phyloP scores from a whole-genome alignment of 371 early-diverging fungal species.

The Entomophthora muscae region DNA sequence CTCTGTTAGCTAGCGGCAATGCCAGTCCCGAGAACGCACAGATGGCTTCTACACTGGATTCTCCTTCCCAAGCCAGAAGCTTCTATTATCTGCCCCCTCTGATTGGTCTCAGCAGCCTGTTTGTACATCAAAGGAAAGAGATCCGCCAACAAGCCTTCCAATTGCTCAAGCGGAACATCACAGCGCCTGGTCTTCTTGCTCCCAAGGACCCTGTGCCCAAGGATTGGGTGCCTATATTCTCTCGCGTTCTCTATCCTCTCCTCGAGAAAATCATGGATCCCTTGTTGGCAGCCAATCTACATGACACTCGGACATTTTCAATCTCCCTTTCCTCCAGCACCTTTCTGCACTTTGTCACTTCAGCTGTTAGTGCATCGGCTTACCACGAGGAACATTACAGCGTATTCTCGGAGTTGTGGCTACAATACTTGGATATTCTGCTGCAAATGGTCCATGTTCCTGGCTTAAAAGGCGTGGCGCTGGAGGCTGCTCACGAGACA shows the following conservation, averaged over 20 bases:
- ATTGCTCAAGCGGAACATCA: neutral
- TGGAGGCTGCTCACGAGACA: slow-evolving; percentile 2
- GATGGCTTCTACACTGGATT: neutral
- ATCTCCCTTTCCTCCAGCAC: neutral
- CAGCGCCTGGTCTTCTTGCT: neutral
- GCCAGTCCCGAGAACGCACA: neutral
- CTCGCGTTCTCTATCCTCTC: slow-evolving; percentile 1
- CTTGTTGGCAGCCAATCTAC: neutral
- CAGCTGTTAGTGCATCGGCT: neutral
- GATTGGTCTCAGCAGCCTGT: slow-evolving; percentile 4
- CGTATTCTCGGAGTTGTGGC: slow-evolving; percentile 3
- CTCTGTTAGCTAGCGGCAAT: neutral
- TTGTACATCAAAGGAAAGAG: slow-evolving; percentile 2
- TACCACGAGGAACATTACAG: neutral
- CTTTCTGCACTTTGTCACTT: slow-evolving; percentile 3
- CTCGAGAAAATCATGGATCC: neutral
- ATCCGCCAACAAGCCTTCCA: neutral
- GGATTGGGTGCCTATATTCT: slow-evolving; percentile 5
- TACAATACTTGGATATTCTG: neutral
- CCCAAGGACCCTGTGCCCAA: neutral
- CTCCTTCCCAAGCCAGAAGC: neutral
- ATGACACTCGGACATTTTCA: neutral
- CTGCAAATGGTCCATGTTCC: slow-evolving; percentile 1
- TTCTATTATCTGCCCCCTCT: slow-evolving; percentile 5
- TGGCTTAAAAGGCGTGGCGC: neutral